Evolutionary conservation across 2,329 filamentous ascomycete genomes (phyloP).

Genomic region (Ophiostoma sp.): DNA sequence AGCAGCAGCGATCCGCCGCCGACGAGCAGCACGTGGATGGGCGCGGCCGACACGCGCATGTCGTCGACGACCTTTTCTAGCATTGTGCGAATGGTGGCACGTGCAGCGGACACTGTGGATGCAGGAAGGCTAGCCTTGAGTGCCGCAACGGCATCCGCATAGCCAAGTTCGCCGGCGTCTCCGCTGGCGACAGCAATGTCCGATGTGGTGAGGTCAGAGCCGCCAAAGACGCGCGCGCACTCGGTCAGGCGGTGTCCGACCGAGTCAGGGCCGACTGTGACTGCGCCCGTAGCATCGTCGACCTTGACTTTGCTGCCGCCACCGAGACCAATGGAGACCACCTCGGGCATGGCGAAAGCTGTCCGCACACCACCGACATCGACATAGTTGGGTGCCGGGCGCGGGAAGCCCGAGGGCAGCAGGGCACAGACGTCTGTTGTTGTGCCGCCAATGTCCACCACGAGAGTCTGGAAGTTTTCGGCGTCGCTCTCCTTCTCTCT

Average conservation of each 20-base stretch:
- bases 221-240: not conserved
- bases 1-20: not conserved
- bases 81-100: not conserved
- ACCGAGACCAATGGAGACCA: slow-evolving; percentile 2
- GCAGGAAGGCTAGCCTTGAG: not conserved
- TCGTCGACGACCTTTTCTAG: slow-evolving; percentile 1
- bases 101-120: not conserved
- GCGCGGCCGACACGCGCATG: slow-evolving; percentile 1
- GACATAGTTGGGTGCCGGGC: slow-evolving; percentile 34
- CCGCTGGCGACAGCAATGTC: slow-evolving; percentile 4
- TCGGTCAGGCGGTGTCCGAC: slow-evolving; percentile 2
- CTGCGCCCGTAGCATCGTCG: not conserved
- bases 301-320: slow-evolving; percentile 8
- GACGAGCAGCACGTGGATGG: not conserved
- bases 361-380: slow-evolving; percentile 12
- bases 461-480: slow-evolving; percentile 32
- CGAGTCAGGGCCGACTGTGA: slow-evolving; percentile 1
- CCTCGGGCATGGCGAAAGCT: slow-evolving; percentile 8
- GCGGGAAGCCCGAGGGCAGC: slow-evolving; percentile 44
- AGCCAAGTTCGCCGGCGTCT: not conserved
- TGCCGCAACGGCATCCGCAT: not conserved
- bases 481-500: not conserved
- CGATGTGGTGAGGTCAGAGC: not conserved
- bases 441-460: slow-evolving; percentile 52
- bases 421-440: slow-evolving; percentile 49